phyloP scores from a whole-genome alignment of 148 eudicot genomes.

The Nyssa sinensis region DNA sequence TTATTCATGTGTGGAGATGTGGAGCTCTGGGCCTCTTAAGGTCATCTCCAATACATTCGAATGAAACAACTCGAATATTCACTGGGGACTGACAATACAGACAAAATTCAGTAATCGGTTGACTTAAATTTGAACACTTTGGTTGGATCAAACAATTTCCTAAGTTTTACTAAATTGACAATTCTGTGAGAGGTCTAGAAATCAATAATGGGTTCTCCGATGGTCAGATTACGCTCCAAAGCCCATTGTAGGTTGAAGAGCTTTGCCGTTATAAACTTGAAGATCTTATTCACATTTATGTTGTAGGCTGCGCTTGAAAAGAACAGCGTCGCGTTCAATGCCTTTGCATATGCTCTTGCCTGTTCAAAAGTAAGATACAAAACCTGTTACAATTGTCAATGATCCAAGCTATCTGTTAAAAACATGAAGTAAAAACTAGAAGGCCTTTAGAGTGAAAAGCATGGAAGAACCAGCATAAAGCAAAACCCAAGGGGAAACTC shows the following conservation, averaged over 20 bases:
- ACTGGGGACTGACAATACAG: too few relatives aligned
- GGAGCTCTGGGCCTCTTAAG: too few relatives aligned
- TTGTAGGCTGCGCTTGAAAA: constrained; percentile 63
- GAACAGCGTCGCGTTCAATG: constrained; percentile 55
- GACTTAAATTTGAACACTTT: neutral
- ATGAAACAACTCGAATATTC: too few relatives aligned
- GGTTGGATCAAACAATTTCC: neutral
- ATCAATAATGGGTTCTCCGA: constrained; percentile 70
- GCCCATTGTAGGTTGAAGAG: constrained; percentile 61
- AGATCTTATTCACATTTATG: constrained; percentile 70
- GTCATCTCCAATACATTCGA: neutral
- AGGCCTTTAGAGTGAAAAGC: too few relatives aligned
- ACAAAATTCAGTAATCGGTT: constrained; percentile 23
- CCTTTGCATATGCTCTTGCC: constrained; percentile 70
- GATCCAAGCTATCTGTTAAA: too few relatives aligned
- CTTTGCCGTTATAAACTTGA: constrained; percentile 65
- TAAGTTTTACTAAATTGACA: neutral
- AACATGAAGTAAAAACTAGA: too few relatives aligned
- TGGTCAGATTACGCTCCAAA: constrained; percentile 52
- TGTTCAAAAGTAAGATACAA: constrained; percentile 13
- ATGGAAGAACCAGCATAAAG: too few relatives aligned
- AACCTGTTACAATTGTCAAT: neutral
- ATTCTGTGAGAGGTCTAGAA: constrained; percentile 23
- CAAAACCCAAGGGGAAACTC: too few relatives aligned
- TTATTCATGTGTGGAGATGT: neutral